These are phyloP conservation scores for Cladophialophora yegresii DNA, from an alignment of 2,329 filamentous ascomycete species.

Conservation along the genomic window DNA sequence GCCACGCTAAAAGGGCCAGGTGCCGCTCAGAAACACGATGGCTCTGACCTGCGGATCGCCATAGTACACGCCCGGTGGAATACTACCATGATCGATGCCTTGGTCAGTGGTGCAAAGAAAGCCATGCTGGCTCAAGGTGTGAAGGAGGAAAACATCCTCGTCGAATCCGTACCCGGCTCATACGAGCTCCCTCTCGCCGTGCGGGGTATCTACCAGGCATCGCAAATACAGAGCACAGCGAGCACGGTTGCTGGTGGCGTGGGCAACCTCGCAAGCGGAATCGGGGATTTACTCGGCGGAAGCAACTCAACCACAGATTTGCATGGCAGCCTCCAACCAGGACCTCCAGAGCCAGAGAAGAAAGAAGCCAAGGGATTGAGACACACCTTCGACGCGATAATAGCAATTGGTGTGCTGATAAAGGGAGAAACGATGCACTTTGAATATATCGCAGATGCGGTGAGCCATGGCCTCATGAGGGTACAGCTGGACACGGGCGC, in stretches of 20 bases:
- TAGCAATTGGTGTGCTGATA: constrained; percentile 93
- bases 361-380: constrained; percentile 43
- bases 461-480: constrained; percentile 89
- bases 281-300: constrained; percentile 73
- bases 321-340: constrained; percentile 39
- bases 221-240: constrained; percentile 73
- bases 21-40: constrained; percentile 59
- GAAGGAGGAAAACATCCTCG: constrained; percentile 80
- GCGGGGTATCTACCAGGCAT: constrained; percentile 82
- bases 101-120: constrained; percentile 77
- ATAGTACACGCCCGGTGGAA: constrained; percentile 99
- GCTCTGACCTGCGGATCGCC: constrained; percentile 78
- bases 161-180: constrained; percentile 86
- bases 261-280: constrained; percentile 61
- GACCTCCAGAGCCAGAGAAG: constrained; percentile 38
- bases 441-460: constrained; percentile 93
- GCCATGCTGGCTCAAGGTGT: constrained; percentile 79
- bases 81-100: constrained; percentile 77
- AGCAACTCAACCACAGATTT: constrained; percentile 68
- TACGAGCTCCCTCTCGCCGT: constrained; percentile 94
- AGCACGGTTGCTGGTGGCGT: constrained; percentile 34
- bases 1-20: constrained; percentile 65
- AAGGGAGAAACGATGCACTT: constrained; percentile 99
- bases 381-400: constrained; percentile 79
- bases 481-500: constrained; percentile 86